Evolutionary conservation across 1,139 yeast species (phyloP), one percentile per base, ranked within the genome.

Genomic region (Geotrichum armillariae): DNA sequence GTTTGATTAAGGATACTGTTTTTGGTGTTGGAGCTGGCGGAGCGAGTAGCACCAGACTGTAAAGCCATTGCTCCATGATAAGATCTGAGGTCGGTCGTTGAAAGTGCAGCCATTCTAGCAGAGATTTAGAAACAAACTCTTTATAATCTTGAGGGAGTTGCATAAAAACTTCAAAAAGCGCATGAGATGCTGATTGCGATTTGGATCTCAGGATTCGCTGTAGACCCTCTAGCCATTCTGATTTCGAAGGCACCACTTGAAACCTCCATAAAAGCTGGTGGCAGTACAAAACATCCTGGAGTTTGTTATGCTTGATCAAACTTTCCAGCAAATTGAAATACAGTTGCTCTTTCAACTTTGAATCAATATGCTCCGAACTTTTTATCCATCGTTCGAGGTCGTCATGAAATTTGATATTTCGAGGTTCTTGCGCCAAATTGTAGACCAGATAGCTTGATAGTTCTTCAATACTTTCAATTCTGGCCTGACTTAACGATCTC

Each of bases 11-110:
- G 21, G 17, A 33, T 4, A 8, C 5, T 7, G 7, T 38, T 12
- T 34, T 31, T 22, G 20, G 6, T n/a, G 34, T 45, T 4, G 47
- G 20, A 14, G 29, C n/a, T 4, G 32, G 42, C 4, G 27, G 7
- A 5, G 36, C 40, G 17, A 36, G 32, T 8, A 45, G 34, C 3
- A 18, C 18, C 14, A 45, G 3, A n/a, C 21, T 2, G 16, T 45
- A 45, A 14, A 38, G 31, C 42, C 42, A 45, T 14, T 12, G 14
- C 32, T 41, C 45, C 16, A 18, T 8, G 6, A 17, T n/a, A 21
- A 32, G 5, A 27, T 31, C 16, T n/a, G 18, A 12, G 2, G 31
- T 18, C 1, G 34, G 37, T 16, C 45, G 29, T 16, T 33, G 9
- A 11, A 9, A 9, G 8, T 41, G 23, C 29, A 41, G n/a, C 38